Base-by-base conservation (phyloP, 768 basidiomycete species). In the Infundibulicybe gibba region DNA sequence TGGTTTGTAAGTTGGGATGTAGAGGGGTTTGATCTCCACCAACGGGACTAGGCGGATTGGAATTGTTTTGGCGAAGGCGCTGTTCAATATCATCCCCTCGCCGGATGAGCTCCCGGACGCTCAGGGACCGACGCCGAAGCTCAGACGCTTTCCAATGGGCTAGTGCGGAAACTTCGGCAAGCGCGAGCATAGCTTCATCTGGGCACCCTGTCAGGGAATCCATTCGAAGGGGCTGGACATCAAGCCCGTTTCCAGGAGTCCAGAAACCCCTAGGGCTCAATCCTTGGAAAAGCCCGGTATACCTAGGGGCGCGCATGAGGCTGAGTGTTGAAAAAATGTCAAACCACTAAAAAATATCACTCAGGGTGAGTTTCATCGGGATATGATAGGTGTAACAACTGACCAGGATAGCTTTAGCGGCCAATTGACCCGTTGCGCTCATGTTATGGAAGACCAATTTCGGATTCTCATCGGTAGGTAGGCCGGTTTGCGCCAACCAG, bases 131-230 rank as follows among this genome's bases (percentile, higher is more conserved):
- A 48, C 81, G 81, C 43, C 72, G 77, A 47, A 74, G 68, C 59
- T 90, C 81, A 41, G 73, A 70, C 17, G 69, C 62, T 63, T 90
- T 90, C 89, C 90, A 91, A 54, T 81, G 76, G 4, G 85, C 79
- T 25, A 92, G 75, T 6, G 75, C 72, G n/a, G 84, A 81, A 16
- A 79, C 74, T 58, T 91, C 87, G 17, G 82, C 87, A 49, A 91
- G 76, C 32, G 81, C 85, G 49, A 90, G 76, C 60, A 91, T 64
- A 8, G 80, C 84, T 55, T 85, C 85, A 56, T 92, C 86, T 2
- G 89, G 83, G 68, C 88, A 90, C 21, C 89, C 89, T 17, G 79
- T 83, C 49, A 90, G 64, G 40, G 67, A 63, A 52, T 87, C 85
- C 77, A 90, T 83, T 41, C 75, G 76, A 53, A 81, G 64, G 44